Percentiles rank a stretch among this genome's conserved stretches.
These are phyloP conservation scores for Sphagnum contortum DNA, from an alignment of 225 moss, liverwort and hornwort species.

Conservation along the genomic window DNA sequence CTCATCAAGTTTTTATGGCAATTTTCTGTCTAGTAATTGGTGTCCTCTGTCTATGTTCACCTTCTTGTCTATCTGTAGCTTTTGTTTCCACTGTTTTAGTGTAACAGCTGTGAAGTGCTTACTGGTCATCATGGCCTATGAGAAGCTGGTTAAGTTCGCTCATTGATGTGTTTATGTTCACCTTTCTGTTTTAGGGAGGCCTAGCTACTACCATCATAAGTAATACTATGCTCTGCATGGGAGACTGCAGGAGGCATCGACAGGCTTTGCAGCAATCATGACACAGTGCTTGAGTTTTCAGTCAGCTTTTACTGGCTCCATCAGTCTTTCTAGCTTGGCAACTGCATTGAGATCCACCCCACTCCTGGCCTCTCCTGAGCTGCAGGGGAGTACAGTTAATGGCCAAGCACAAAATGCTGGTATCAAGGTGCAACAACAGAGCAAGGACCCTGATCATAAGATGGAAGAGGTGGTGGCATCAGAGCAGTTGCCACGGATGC, in stretches of 20 bases:
- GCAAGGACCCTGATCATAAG: constrained; percentile 29
- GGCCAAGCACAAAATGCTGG: constrained; percentile 6
- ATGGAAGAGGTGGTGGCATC: constrained; percentile 23
- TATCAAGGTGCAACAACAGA: constrained; percentile 11
- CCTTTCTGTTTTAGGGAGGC: neutral
- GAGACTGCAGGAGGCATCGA: constrained; percentile 45
- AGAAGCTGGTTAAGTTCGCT: neutral
- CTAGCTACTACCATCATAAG: too few species aligned
- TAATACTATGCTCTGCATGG: neutral
- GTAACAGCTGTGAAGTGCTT: too few species aligned
- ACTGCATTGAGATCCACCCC: constrained; percentile 20
- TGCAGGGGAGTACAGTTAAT: constrained; percentile 14
- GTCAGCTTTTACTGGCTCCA: constrained; percentile 65
- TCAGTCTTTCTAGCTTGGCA: constrained; percentile 30
- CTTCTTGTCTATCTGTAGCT: neutral
- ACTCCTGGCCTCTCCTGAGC: constrained; percentile 21
- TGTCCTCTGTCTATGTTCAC: neutral
- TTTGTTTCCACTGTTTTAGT: neutral
- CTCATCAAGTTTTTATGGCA: neutral
- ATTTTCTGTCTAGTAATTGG: neutral
- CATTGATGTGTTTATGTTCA: constrained; percentile 6
- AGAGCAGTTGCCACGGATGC: constrained; percentile 70
- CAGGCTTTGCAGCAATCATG: constrained; percentile 43
- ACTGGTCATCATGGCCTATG: too few species aligned
- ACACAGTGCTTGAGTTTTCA: constrained; percentile 79